phyloP scores from a whole-genome alignment of 192 early-diverging fungal genomes.

The Umbelopsis sp. region DNA sequence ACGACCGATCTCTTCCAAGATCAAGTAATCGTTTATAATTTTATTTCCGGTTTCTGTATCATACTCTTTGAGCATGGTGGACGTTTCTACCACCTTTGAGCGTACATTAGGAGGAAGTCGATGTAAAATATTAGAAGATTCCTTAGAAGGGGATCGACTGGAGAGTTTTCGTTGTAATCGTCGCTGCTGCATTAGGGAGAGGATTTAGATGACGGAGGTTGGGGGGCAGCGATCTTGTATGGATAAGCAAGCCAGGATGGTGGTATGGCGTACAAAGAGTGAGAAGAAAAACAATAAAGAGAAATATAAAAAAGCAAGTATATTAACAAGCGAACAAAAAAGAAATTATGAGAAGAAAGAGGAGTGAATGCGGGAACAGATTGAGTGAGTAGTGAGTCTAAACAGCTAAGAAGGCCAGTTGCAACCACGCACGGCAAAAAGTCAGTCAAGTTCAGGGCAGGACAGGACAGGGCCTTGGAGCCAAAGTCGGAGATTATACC shows the following conservation, averaged over 20 bases:
- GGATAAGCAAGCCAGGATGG: neutral
- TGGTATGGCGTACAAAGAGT: neutral
- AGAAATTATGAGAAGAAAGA: no score
- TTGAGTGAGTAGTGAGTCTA: no score
- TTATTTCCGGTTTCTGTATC: constrained; percentile 90
- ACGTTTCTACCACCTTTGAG: constrained; percentile 76
- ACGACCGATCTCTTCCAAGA: constrained; percentile 87
- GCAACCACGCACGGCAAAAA: neutral
- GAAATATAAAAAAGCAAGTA: no score
- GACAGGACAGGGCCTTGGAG: neutral
- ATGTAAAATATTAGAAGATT: neutral
- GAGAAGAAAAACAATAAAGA: neutral
- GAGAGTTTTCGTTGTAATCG: neutral
- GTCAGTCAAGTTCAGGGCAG: neutral
- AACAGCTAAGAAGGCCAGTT: no score
- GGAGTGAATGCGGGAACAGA: no score
- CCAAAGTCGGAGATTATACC: neutral
- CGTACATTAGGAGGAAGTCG: neutral
- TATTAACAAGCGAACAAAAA: no score
- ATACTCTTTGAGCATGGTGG: constrained; percentile 80
- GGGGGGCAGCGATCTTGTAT: neutral
- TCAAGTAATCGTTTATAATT: constrained; percentile 95
- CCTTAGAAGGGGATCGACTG: neutral
- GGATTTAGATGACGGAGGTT: neutral
- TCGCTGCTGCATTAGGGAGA: neutral